Conservation (phyloP, 1,284 basidiomycete species). For the Puccinia hordei region DNA sequence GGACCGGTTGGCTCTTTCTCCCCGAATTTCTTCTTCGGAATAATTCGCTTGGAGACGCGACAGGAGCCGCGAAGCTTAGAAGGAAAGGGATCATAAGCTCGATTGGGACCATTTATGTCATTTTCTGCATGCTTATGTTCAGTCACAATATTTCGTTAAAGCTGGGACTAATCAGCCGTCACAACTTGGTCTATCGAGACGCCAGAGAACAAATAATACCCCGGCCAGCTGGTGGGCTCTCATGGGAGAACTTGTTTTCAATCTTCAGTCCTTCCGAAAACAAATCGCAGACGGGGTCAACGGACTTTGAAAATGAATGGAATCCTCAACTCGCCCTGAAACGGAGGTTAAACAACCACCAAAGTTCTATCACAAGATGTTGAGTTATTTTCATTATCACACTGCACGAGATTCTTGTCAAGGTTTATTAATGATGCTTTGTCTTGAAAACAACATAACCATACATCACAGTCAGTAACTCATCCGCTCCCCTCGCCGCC, state of each 20-base stretch:
- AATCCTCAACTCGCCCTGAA: slow-evolving; percentile 18
- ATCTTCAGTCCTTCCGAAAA: not conserved
- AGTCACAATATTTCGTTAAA: not conserved
- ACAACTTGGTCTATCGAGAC: not conserved
- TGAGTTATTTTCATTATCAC: not conserved
- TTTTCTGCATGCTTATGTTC: slow-evolving; percentile 27
- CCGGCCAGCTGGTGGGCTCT: not conserved
- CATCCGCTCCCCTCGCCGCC: not conserved
- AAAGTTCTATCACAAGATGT: not conserved
- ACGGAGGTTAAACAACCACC: slow-evolving; percentile 11
- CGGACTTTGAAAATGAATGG: slow-evolving; percentile 14
- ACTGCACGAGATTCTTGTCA: not conserved
- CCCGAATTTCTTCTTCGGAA: slow-evolving; percentile 16
- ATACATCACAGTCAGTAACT: not conserved
- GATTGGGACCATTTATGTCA: slow-evolving; percentile 1
- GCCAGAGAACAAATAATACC: not conserved
- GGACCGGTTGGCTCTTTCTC: slow-evolving; percentile 13
- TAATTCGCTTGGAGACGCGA: slow-evolving; percentile 11
- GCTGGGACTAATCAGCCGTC: slow-evolving; percentile 1
- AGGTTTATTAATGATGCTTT: not conserved
- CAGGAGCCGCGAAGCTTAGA: not conserved
- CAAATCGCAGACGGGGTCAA: not conserved
- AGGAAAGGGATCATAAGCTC: slow-evolving; percentile 8
- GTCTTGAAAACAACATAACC: not conserved
- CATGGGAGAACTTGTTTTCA: slow-evolving; percentile 16